phyloP scores from a whole-genome alignment of 768 basidiomycete genomes.

The Suillus cothurnatus region DNA sequence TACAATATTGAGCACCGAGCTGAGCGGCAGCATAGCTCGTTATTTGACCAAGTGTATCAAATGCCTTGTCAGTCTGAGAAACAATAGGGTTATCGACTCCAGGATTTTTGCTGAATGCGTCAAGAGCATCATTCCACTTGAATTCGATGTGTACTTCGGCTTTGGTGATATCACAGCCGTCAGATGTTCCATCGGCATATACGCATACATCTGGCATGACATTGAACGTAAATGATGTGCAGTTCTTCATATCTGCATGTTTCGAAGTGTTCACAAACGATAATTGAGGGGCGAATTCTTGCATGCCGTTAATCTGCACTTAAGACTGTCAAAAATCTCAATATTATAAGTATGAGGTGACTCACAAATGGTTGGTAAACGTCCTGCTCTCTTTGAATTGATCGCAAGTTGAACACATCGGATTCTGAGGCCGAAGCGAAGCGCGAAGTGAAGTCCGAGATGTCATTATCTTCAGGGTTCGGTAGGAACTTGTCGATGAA shows the following conservation, averaged over 20 bases:
- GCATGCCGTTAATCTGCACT: slow-evolving; percentile 7
- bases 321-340: not conserved
- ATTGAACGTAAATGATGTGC: slow-evolving; percentile 1
- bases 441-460: not conserved
- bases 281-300: slow-evolving; percentile 7
- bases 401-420: not conserved
- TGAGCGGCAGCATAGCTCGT: slow-evolving; percentile 21
- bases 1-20: slow-evolving; percentile 18
- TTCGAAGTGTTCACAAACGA: slow-evolving; percentile 1
- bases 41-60: slow-evolving; percentile 21
- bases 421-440: not conserved
- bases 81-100: not conserved
- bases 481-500: slow-evolving; percentile 14
- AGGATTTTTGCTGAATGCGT: slow-evolving; percentile 5
- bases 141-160: slow-evolving; percentile 13
- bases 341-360: not conserved
- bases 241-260: slow-evolving; percentile 2
- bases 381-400: not conserved
- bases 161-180: not conserved
- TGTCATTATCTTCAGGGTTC: not conserved
- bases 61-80: not conserved
- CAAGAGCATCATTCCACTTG: slow-evolving; percentile 3
- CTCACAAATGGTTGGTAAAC: slow-evolving; percentile 8
- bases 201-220: slow-evolving; percentile 13
- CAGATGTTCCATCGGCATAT: not conserved